Percentiles rank a stretch among this genome's conserved stretches.
Evolutionary conservation across 306 rosid species (phyloP).

Genomic region (Rubus idaeus): DNA sequence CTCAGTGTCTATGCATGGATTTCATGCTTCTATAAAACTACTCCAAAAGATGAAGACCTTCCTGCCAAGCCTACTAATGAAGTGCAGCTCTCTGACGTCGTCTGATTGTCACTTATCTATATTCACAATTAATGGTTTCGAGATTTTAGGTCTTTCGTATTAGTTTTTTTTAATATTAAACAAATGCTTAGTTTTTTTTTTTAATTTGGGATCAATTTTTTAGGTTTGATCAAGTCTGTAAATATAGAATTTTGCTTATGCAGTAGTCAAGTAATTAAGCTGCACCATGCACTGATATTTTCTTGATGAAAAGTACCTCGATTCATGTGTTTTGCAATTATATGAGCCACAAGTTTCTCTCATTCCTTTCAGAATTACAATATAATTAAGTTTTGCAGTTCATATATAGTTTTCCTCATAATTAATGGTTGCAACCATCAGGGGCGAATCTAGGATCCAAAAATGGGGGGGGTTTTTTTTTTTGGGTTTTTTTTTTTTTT

Average conservation of each 20-base stretch:
- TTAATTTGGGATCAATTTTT: not conserved
- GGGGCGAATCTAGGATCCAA: no score
- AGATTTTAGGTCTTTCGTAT: not conserved
- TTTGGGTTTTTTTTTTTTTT: no score
- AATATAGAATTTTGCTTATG: not conserved
- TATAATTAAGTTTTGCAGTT: no score
- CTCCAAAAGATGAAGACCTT: constrained; percentile 12
- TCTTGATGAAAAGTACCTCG: no score
- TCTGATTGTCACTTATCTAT: not conserved
- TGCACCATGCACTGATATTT: not conserved
- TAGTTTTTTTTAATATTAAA: not conserved
- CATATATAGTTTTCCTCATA: no score
- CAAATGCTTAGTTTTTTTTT: not conserved
- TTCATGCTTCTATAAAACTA: constrained; percentile 25
- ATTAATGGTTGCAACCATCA: no score
- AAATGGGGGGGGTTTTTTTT: no score
- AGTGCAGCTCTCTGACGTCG: constrained; percentile 37
- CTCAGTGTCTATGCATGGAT: constrained; percentile 52
- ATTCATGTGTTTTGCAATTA: no score
- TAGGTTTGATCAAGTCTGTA: not conserved
- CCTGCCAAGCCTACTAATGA: constrained; percentile 20
- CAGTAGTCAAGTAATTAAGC: not conserved
- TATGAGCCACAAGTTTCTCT: no score
- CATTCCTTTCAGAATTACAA: no score
- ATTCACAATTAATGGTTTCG: not conserved